Evolutionary conservation across 148 eudicot species (phyloP).

Genomic region (Hydrangea macrophylla): DNA sequence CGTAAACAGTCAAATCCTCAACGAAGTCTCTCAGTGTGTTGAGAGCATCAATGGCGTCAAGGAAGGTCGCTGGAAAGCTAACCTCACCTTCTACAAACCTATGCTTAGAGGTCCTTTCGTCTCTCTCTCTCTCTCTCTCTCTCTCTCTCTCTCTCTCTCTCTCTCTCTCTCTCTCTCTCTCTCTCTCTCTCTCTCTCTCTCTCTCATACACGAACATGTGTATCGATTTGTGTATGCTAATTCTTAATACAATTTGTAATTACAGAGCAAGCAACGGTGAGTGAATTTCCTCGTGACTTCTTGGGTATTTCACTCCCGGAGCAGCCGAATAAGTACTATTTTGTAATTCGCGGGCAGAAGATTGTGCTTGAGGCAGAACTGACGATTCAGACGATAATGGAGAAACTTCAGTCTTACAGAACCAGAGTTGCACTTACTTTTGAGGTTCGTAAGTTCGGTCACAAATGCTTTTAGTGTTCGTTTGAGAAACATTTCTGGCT

Average conservation of each 20-base stretch:
- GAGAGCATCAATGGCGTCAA: conserved; percentile 85
- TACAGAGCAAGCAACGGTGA: conserved; percentile 54
- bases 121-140: not conserved
- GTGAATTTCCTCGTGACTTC: conserved; percentile 78
- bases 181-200: too few relatives aligned
- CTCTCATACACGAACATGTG: not conserved
- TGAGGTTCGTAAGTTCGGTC: conserved; percentile 47
- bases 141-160: too few relatives aligned
- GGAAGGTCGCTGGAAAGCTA: conserved; percentile 82
- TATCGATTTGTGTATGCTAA: not conserved
- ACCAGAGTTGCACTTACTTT: conserved; percentile 75
- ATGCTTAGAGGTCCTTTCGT: conserved; percentile 61
- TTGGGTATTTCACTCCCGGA: conserved; percentile 69
- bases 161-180: too few relatives aligned
- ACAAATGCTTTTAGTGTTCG: not conserved
- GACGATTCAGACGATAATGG: conserved; percentile 81
- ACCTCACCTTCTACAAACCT: conserved; percentile 76
- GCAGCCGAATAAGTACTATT: conserved; percentile 78
- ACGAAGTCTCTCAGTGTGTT: conserved; percentile 72
- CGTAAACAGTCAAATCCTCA: conserved; percentile 67
- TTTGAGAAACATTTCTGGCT: not conserved
- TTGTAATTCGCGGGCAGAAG: conserved; percentile 69
- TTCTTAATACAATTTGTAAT: not conserved
- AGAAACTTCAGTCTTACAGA: conserved; percentile 86
- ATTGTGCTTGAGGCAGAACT: conserved; percentile 81